phyloP scores from a whole-genome alignment of 2,329 filamentous ascomycete species.

The Verticillium isaacii region DNA sequence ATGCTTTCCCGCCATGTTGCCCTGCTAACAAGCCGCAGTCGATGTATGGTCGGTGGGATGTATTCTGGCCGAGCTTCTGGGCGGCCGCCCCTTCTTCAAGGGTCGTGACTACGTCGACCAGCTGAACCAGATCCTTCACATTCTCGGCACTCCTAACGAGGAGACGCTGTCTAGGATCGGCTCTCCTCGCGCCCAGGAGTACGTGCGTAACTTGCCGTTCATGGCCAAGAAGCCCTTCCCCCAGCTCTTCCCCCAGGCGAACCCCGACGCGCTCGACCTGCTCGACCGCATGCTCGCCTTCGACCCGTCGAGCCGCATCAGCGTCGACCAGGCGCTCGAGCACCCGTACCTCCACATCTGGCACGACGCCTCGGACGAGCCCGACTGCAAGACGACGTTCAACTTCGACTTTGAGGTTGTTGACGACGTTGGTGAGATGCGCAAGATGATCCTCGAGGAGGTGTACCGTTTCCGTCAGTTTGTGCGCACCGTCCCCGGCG shows the following conservation, averaged over 20 bases:
- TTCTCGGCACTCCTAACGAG: constrained; percentile 93
- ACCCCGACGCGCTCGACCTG: constrained; percentile 91
- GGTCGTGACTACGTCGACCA: constrained; percentile 98
- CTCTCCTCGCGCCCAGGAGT: constrained; percentile 92
- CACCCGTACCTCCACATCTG: constrained; percentile 96
- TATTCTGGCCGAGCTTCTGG: constrained; percentile 92
- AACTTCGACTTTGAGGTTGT: constrained; percentile 99
- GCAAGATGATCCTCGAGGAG: constrained; percentile 95
- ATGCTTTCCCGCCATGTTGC: constrained; percentile 40
- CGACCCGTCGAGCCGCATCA: constrained; percentile 88
- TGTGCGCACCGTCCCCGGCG: constrained; percentile 47
- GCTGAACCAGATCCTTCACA: constrained; percentile 98
- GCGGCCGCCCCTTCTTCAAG: constrained; percentile 97
- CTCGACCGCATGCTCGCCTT: constrained; percentile 97
- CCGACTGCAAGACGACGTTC: constrained; percentile 86
- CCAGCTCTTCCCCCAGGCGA: constrained; percentile 85
- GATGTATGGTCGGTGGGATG: constrained; percentile 99
- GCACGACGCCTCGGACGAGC: constrained; percentile 97
- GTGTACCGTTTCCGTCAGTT: constrained; percentile 76
- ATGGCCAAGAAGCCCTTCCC: constrained; percentile 94
- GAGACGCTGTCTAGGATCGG: constrained; percentile 92
- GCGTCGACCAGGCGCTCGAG: constrained; percentile 90
- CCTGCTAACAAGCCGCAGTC: constrained; percentile 49
- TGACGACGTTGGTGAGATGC: constrained; percentile 92
- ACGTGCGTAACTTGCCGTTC: constrained; percentile 90